Percentiles rank a stretch among this genome's conserved stretches.
phyloP scores from a whole-genome alignment of 306 rosid genomes.

The Inga oerstediana region DNA sequence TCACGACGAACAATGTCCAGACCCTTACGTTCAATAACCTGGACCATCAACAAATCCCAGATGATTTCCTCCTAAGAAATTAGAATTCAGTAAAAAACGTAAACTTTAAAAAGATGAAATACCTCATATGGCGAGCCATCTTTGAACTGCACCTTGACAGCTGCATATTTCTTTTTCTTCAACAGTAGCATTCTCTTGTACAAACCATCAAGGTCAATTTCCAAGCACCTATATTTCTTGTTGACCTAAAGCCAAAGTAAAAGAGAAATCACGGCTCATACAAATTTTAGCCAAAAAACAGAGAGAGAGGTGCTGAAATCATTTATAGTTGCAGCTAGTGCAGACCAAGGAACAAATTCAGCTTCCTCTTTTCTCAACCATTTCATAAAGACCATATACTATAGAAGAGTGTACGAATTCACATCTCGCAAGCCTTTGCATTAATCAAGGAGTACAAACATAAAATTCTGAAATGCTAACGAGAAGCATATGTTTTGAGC shows the following conservation, averaged over 20 bases:
- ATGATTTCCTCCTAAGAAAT: conserved; percentile 26
- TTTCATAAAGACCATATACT: neutral
- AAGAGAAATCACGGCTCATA: conserved; percentile 28
- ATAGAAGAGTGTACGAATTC: conserved; percentile 16
- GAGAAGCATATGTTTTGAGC: conserved; percentile 16
- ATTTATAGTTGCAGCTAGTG: conserved; percentile 14
- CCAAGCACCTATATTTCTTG: conserved; percentile 87
- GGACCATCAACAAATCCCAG: conserved; percentile 33
- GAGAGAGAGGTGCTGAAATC: conserved; percentile 23
- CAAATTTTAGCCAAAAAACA: neutral
- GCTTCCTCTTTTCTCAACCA: neutral
- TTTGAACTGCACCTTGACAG: conserved; percentile 79
- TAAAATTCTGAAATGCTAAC: conserved; percentile 29
- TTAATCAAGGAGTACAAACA: conserved; percentile 20
- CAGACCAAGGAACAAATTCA: neutral
- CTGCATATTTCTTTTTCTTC: conserved; percentile 97
- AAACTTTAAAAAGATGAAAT: neutral
- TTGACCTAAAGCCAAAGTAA: conserved; percentile 67
- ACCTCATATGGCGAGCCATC: conserved; percentile 84
- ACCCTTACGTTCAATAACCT: conserved; percentile 97
- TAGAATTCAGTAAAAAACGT: conserved; percentile 8
- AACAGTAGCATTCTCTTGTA: conserved; percentile 98
- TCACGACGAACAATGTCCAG: conserved; percentile 99
- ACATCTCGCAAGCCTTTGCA: neutral
- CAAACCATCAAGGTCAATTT: conserved; percentile 94